phyloP scores from a whole-genome alignment of 2,329 filamentous ascomycete genomes.

The Pseudocercospora cruenta region DNA sequence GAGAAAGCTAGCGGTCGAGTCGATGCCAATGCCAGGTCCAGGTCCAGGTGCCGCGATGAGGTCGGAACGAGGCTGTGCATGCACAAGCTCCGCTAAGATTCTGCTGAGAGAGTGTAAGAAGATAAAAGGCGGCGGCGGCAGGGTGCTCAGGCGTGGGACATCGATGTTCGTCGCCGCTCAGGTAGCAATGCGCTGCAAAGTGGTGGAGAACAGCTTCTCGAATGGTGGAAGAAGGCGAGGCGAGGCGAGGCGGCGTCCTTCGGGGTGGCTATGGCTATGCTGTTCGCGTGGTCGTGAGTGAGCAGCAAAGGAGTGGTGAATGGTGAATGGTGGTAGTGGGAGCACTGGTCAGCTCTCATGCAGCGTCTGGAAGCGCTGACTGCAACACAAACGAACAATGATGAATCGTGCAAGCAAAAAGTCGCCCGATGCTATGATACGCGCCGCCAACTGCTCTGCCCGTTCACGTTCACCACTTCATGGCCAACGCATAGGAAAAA shows the following conservation, averaged over 20 bases:
- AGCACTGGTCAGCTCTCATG: not conserved
- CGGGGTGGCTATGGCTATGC: slow-evolving; percentile 6
- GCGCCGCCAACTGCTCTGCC: slow-evolving; percentile 2
- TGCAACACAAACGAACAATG: not conserved
- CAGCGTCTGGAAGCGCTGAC: not conserved
- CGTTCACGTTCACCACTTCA: not conserved
- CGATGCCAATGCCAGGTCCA: not conserved
- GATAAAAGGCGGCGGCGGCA: not conserved
- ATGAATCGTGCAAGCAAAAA: not conserved
- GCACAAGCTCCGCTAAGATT: not conserved
- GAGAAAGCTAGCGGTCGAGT: not conserved
- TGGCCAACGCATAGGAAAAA: not conserved
- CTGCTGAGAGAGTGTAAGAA: slow-evolving; percentile 5
- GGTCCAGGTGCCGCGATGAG: not conserved
- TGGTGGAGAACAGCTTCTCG: not conserved
- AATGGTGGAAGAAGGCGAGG: not conserved
- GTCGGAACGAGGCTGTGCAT: slow-evolving; percentile 3
- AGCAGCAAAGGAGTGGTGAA: not conserved
- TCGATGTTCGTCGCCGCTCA: not conserved
- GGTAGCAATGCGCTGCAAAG: not conserved
- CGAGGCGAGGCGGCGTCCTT: not conserved
- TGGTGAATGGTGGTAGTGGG: not conserved
- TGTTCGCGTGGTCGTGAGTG: not conserved
- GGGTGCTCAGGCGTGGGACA: not conserved
- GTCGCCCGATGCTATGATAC: not conserved